phyloP scores from a whole-genome alignment of 2,329 filamentous ascomycete species.

The Colletotrichum sp. region DNA sequence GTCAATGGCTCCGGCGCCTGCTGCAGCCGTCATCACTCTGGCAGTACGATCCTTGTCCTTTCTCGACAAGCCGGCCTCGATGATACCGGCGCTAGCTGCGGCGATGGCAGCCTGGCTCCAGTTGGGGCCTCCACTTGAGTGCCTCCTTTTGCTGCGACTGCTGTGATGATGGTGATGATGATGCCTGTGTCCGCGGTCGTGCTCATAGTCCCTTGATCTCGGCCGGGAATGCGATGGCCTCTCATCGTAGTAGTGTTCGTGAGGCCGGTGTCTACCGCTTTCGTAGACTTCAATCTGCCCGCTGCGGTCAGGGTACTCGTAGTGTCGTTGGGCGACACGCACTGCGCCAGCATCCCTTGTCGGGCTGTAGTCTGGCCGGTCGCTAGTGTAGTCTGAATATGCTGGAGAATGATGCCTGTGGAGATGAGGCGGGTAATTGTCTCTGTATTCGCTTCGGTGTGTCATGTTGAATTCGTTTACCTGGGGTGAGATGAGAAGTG shows the following conservation, averaged over 20 bases:
- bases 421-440: neutral
- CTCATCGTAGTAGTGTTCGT: neutral
- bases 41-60: neutral
- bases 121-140: neutral
- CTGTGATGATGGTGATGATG: neutral
- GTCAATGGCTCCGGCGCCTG: constrained; percentile 1
- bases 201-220: neutral
- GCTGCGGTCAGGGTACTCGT: neutral
- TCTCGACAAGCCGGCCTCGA: neutral
- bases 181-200: neutral
- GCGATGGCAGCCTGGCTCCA: constrained; percentile 9
- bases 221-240: neutral
- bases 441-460: neutral
- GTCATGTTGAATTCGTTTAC: neutral
- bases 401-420: neutral
- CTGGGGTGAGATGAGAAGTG: neutral
- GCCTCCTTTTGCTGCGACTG: neutral
- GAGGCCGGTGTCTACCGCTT: neutral
- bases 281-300: neutral
- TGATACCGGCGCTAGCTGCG: constrained; percentile 8
- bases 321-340: neutral
- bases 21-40: constrained; percentile 7
- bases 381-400: neutral
- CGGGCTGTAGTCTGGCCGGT: neutral
- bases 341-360: neutral